Evolutionary conservation across 768 basidiomycete genomes (phyloP).

Genomic region (Suillus americanus): DNA sequence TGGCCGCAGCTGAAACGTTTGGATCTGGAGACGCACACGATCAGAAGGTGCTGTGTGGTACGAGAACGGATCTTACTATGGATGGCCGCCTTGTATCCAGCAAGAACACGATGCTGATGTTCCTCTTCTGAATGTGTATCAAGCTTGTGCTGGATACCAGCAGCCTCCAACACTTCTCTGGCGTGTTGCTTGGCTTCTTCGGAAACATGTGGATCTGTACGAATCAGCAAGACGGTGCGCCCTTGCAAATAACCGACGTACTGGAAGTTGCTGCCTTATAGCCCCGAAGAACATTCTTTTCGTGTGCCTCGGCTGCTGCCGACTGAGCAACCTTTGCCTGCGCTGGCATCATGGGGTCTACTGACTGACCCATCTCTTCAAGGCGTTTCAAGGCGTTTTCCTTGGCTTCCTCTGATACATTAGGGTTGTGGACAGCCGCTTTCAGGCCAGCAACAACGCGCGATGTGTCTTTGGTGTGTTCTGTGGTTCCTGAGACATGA

Average conservation of each 20-base stretch:
- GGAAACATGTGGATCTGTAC: slow-evolving; percentile 44
- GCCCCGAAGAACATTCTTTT: slow-evolving; percentile 37
- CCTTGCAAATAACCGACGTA: slow-evolving; percentile 15
- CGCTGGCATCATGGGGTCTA: slow-evolving; percentile 1
- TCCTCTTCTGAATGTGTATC: slow-evolving; percentile 34
- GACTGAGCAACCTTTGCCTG: background rate
- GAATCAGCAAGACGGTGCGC: background rate
- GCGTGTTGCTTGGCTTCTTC: slow-evolving; percentile 53
- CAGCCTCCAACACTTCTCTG: slow-evolving; percentile 49
- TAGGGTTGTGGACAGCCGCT: slow-evolving; percentile 58
- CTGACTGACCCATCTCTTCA: slow-evolving; percentile 35
- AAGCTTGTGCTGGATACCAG: slow-evolving; percentile 36
- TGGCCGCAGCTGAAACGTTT: slow-evolving; percentile 47
- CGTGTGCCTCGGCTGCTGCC: slow-evolving; percentile 4
- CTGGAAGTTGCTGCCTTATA: slow-evolving; percentile 52
- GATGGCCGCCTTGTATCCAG: slow-evolving; percentile 57
- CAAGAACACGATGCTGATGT: slow-evolving; percentile 47
- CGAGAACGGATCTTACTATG: slow-evolving; percentile 32
- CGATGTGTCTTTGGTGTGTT: slow-evolving; percentile 38
- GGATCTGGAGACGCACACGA: slow-evolving; percentile 33
- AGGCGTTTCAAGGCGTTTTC: slow-evolving; percentile 45
- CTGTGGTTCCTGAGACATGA: slow-evolving; percentile 12
- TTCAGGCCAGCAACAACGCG: slow-evolving; percentile 58
- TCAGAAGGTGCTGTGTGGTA: slow-evolving; percentile 1
- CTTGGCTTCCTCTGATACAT: slow-evolving; percentile 57